Percentiles rank a stretch among this genome's conserved stretches.
Evolutionary conservation across 352 stramenopile species (phyloP).

Genomic region (Globisporangium carolinianum): DNA sequence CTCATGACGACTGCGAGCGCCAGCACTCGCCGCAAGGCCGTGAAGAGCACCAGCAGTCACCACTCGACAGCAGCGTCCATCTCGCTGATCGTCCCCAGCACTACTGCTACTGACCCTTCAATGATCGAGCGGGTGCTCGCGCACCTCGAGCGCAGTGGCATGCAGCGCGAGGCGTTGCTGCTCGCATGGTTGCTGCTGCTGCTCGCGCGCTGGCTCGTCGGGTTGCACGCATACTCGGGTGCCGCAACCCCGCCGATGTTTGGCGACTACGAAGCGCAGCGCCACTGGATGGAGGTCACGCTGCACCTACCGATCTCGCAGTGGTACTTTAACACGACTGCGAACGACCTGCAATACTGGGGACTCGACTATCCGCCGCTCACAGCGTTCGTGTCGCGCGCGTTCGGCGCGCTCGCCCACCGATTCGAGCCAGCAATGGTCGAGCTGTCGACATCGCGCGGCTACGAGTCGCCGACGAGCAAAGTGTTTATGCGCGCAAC

Average conservation of each 20-base stretch:
- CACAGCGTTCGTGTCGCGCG: slow-evolving; percentile 88
- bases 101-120: slow-evolving; percentile 5
- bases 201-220: slow-evolving; percentile 68
- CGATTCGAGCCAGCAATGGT: slow-evolving; percentile 85
- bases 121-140: slow-evolving; percentile 37
- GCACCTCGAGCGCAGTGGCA: slow-evolving; percentile 47
- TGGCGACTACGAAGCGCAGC: slow-evolving; percentile 97
- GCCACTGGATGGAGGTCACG: slow-evolving; percentile 99
- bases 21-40: neutral
- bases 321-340: slow-evolving; percentile 92
- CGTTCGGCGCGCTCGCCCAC: slow-evolving; percentile 72
- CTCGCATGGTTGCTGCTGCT: slow-evolving; percentile 55
- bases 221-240: slow-evolving; percentile 80
- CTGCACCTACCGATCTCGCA: slow-evolving; percentile 86
- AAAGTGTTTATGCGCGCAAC: slow-evolving; percentile 91
- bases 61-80: neutral
- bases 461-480: slow-evolving; percentile 80
- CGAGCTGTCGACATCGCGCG: slow-evolving; percentile 60
- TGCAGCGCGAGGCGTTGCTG: slow-evolving; percentile 31
- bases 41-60: neutral
- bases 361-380: slow-evolving; percentile 97
- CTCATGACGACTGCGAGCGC: neutral
- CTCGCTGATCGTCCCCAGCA: neutral
- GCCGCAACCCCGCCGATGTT: slow-evolving; percentile 77
- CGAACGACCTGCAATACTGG: slow-evolving; percentile 96